Conservation (phyloP, 768 basidiomycete species). For the Rickenella mellea region DNA sequence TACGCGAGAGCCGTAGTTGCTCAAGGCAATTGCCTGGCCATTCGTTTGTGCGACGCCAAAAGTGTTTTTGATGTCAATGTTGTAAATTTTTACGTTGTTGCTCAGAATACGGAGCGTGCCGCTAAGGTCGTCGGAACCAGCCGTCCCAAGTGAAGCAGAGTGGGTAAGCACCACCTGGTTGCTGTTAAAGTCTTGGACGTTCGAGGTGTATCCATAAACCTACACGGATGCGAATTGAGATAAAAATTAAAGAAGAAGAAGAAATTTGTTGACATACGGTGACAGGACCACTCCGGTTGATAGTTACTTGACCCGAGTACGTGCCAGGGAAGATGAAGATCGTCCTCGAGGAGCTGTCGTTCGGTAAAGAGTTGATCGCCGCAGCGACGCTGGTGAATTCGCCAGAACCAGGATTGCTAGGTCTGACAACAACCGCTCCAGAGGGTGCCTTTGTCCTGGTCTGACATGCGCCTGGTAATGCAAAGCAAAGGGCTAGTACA, state of each 20-base stretch:
- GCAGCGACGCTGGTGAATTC: conserved; percentile 31
- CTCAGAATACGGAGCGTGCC: conserved; percentile 8
- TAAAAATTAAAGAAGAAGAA: no score
- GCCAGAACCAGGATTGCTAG: conserved; percentile 27
- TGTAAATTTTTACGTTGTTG: conserved; percentile 7
- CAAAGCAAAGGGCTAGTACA: no score
- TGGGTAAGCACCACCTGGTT: conserved; percentile 8
- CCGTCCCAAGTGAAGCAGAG: conserved; percentile 3
- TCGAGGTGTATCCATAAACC: conserved; percentile 8
- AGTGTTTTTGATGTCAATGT: conserved; percentile 8
- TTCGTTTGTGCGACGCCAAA: neutral
- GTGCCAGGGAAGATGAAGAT: conserved; percentile 42
- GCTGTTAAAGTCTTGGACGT: conserved; percentile 1
- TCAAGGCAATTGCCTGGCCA: conserved; percentile 37
- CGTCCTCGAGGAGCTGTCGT: conserved; percentile 25
- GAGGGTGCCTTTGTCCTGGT: conserved; percentile 34
- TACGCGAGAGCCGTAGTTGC: conserved; percentile 34
- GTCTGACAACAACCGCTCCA: conserved; percentile 32
- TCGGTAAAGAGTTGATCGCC: conserved; percentile 32
- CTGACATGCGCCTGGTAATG: no score
- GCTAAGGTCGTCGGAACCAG: conserved; percentile 6
- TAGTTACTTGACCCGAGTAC: conserved; percentile 34
- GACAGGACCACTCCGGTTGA: conserved; percentile 34
- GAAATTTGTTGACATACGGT: no score
- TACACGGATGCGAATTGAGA: no score